Conservation (phyloP, 768 basidiomycete species). For the Pleurotus cornucopiae region DNA sequence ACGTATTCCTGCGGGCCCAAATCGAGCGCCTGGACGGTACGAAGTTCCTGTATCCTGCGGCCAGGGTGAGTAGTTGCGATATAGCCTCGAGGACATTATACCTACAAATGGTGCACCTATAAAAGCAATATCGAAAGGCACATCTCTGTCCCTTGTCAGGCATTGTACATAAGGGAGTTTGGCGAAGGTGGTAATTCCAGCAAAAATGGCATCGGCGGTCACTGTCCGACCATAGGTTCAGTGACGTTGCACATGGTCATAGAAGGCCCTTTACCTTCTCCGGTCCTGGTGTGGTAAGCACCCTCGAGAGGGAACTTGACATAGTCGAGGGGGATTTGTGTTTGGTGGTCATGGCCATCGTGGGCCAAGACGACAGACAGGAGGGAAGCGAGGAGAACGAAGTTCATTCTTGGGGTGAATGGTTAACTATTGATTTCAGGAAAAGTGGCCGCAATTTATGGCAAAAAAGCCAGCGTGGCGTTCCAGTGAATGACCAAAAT, state of each 20-base stretch:
- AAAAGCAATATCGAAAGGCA: conserved; percentile 76
- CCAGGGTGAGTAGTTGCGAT: neutral
- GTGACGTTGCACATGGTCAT: neutral
- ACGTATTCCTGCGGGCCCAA: conserved; percentile 82
- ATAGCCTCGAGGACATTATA: conserved; percentile 15
- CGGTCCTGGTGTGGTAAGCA: conserved; percentile 45
- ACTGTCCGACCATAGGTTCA: conserved; percentile 30
- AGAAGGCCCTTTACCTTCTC: conserved; percentile 41
- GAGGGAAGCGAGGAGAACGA: conserved; percentile 8
- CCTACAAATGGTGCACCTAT: conserved; percentile 72
- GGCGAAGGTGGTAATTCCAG: conserved; percentile 83
- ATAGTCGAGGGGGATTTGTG: conserved; percentile 65
- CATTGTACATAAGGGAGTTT: conserved; percentile 84
- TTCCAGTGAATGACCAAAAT: neutral
- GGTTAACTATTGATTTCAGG: too few species aligned
- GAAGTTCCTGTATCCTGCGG: conserved; percentile 66
- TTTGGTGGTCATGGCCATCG: conserved; percentile 35
- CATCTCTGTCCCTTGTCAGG: conserved; percentile 55
- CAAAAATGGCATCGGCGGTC: conserved; percentile 75
- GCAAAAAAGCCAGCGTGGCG: neutral
- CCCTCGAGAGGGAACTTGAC: conserved; percentile 64
- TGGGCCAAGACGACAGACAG: conserved; percentile 27
- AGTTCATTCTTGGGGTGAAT: conserved; percentile 15
- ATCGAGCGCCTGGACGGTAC: conserved; percentile 80
- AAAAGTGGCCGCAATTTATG: too few species aligned